Base-by-base conservation (phyloP, 805 yeast species). In the Priceomyces fermenticarens region DNA sequence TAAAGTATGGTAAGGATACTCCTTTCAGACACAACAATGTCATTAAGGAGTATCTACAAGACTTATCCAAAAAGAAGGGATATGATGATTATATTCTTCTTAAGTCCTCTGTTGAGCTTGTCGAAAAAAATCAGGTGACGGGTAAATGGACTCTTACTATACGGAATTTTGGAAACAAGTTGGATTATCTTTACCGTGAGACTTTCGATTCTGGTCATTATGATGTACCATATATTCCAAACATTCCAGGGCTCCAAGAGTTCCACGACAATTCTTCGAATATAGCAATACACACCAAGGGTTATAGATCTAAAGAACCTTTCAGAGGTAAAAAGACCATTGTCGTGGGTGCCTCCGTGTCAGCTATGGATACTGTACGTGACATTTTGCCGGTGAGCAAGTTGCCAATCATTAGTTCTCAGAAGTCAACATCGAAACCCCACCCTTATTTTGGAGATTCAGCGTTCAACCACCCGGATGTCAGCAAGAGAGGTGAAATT, bases 311-410 rank as follows among this genome's bases (percentile, higher is more conserved):
- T 25, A 63, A 62, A 2, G 53, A 53, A 0, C 46, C 53, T 10
- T 75, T 53, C 44, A 60, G 56, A 40, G 63, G 52, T 35, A 57
- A 70, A 44, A 65, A 55, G n/a, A 70, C 67, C 11, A 38, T 54
- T n/a, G 55, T 54, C 23, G 51, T 54, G 9, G 58, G 58, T 0
- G 81, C 82, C 50, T 80, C 84, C 6, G 85, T 90, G 3, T 80
- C 88, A 11, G 95, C 89, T 29, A 77, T 79, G 32, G 95, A 88
- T 54, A 45, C 55, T 8, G 39, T 54, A 16, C 53, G 51, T 15
- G 59, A 55, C 32, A 50, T 52, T 14, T 16, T 55, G 31, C 46
- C 46, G 8, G 58, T 53, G 8, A 48, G 51, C 8, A 41, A 42
- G 23, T 33, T 20, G 10, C 51, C 46, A 6, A 47, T 44, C 7